These are phyloP conservation scores for Blastobotrys raffinosifermentans DNA, from an alignment of 1,139 yeast species.

Conservation along the genomic window DNA sequence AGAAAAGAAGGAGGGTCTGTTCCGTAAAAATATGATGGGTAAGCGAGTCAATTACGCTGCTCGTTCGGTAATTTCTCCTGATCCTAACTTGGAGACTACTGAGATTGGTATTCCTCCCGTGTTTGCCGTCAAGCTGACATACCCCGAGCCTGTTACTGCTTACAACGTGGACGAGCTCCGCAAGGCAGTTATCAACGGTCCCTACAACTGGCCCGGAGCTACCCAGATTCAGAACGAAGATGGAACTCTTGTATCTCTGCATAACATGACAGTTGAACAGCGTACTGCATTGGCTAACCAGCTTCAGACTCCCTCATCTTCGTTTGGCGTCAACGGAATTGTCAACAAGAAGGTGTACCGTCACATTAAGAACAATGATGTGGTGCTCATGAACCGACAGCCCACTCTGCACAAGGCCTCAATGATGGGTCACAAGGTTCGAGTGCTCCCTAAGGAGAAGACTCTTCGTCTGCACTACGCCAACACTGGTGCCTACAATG, in stretches of 20 bases:
- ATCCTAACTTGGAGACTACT: constrained; percentile 94
- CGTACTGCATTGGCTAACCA: constrained; percentile 96
- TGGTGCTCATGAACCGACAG: constrained; percentile 97
- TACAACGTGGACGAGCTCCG: constrained; percentile 87
- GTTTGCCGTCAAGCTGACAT: constrained; percentile 89
- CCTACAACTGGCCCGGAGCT: constrained; percentile 99
- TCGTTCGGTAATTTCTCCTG: constrained; percentile 98
- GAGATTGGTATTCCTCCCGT: constrained; percentile 99
- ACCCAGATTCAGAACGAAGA: constrained; percentile 93
- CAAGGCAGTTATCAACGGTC: constrained; percentile 95
- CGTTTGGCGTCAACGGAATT: constrained; percentile 43
- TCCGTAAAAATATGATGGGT: constrained; percentile 99
- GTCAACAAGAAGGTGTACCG: constrained; percentile 89
- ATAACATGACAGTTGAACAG: constrained; percentile 88
- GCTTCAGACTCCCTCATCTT: constrained; percentile 73
- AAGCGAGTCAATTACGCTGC: constrained; percentile 99
- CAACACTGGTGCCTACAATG: constrained; percentile 97
- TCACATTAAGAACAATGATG: constrained; percentile 91
- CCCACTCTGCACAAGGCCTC: constrained; percentile 99
- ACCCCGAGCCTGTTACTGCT: constrained; percentile 98
- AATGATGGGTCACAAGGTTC: constrained; percentile 98
- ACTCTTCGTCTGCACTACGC: constrained; percentile 96
- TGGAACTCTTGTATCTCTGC: constrained; percentile 76
- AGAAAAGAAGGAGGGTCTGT: constrained; percentile 97
- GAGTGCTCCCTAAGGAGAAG: constrained; percentile 96